Evolutionary conservation across 306 rosid species (phyloP), one percentile per base, ranked within the genome.

Genomic region (Acmispon strigosus): DNA sequence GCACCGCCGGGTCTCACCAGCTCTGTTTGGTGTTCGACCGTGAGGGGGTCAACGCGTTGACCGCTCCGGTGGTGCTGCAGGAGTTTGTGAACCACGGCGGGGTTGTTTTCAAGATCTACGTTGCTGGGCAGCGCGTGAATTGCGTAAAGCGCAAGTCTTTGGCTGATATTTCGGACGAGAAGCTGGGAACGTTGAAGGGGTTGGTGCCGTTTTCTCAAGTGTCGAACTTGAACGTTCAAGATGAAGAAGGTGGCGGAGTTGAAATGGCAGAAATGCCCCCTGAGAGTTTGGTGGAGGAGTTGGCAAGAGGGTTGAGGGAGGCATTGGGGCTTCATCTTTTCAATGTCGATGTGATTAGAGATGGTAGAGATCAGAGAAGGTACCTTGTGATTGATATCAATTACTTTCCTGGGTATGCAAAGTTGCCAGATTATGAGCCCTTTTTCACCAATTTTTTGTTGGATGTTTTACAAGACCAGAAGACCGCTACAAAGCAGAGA

Each of bases 51-150:
- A 65, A 61, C 57, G 34, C 49, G 22, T 11, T 82, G 43, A 72
- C 43, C n/a, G 8, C 41, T 11, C 84, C 85, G 2, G 34, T 83
- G 19, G 76, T 90, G 76, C 34, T 90, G 59, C 96, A 90, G 29
- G 86, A 88, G 52, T 90, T 88, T 37, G 82, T 86, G 78, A 84
- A 90, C 70, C 96, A 90, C n/a, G 88, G 91, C 7, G 94, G 91
- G 0, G 88, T 83, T 0, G 29, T 90, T 5, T 90, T 86, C 88
- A 90, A 90, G 83, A 78, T 86, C 16, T 90, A 90, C 56, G 91
- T 83, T 19, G 85, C 88, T 8, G 94, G 96, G 41, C 67, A 63
- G 10, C 75, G 66, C 48, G 76, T 78, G 10, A 61, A 9, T 24
- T 90, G 91, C 74, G 90, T 87, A 10, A 87, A 77, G 76, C 84